Conservation (phyloP, 1,284 basidiomycete species). For the Cutaneotrichosporon cavernicola region DNA sequence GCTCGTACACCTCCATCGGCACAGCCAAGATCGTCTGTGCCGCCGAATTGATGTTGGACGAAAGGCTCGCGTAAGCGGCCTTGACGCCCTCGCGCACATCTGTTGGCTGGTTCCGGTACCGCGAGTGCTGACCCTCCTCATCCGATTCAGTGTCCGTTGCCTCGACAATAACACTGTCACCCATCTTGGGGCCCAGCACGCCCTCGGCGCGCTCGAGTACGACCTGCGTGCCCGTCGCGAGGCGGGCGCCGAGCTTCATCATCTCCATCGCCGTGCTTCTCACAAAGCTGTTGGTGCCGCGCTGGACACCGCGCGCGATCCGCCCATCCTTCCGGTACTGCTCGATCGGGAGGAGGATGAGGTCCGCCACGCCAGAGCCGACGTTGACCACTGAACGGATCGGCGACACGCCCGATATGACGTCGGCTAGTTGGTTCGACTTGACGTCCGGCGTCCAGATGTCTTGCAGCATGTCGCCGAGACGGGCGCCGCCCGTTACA, state of each 20-base stretch:
- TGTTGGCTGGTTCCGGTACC: constrained; percentile 85
- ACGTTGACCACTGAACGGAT: constrained; percentile 95
- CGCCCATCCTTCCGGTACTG: constrained; percentile 96
- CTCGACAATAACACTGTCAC: constrained; percentile 31
- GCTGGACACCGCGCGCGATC: constrained; percentile 89
- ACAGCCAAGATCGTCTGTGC: constrained; percentile 98
- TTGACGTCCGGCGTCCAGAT: constrained; percentile 99
- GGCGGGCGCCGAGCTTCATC: constrained; percentile 86
- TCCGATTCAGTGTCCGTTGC: constrained; percentile 16
- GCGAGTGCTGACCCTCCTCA: constrained; percentile 64
- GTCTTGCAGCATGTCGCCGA: constrained; percentile 90
- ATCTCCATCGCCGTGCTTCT: constrained; percentile 92
- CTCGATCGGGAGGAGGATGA: constrained; percentile 90
- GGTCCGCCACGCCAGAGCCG: constrained; percentile 91
- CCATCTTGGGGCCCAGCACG: constrained; percentile 66
- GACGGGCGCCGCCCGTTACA: constrained; percentile 81
- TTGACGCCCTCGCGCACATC: constrained; percentile 84
- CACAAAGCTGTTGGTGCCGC: constrained; percentile 87
- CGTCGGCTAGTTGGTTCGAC: constrained; percentile 93
- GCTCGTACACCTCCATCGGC: constrained; percentile 98
- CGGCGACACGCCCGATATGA: constrained; percentile 94
- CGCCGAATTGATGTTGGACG: constrained; percentile 80
- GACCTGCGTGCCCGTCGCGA: constrained; percentile 96
- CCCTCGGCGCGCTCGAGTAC: constrained; percentile 92
- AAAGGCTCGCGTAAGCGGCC: constrained; percentile 81